These are phyloP conservation scores for Nakazawaea ishiwadae DNA, from an alignment of 805 yeast genomes.

Conservation along the genomic window DNA sequence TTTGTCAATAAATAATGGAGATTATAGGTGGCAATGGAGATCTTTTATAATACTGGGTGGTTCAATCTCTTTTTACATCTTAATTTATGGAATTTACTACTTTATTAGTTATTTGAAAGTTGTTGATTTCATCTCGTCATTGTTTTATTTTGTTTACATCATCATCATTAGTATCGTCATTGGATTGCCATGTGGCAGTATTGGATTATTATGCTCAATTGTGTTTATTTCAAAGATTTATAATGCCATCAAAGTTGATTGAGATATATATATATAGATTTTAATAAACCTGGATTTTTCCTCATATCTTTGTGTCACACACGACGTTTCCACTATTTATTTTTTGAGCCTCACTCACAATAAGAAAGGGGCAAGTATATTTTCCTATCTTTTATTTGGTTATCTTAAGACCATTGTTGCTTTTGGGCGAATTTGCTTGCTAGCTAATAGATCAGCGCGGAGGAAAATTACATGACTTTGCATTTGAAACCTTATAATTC, in stretches of 20 bases:
- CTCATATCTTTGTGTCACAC: too few relatives aligned
- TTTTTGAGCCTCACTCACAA: too few relatives aligned
- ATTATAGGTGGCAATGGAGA: constrained; percentile 80
- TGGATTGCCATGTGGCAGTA: constrained; percentile 71
- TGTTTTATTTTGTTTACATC: constrained; percentile 71
- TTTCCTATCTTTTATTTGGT: too few relatives aligned
- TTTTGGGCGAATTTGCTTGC: too few relatives aligned
- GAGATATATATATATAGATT: constrained; percentile 12
- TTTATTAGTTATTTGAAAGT: constrained; percentile 52
- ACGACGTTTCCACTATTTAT: too few relatives aligned
- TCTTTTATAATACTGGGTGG: constrained; percentile 64
- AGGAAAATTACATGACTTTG: too few relatives aligned
- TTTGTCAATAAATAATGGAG: constrained; percentile 43
- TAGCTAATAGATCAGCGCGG: too few relatives aligned
- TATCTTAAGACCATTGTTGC: too few relatives aligned
- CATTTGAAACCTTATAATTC: neutral
- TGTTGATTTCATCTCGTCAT: constrained; percentile 59
- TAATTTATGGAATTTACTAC: constrained; percentile 64
- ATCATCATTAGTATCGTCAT: constrained; percentile 56
- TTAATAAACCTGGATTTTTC: too few relatives aligned
- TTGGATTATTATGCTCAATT: constrained; percentile 65
- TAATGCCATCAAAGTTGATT: constrained; percentile 53
- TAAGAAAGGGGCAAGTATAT: too few relatives aligned
- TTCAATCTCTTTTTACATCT: constrained; percentile 69
- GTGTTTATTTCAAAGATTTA: constrained; percentile 61